A percentile compares a stretch with the other conserved stretches of the same genome.
phyloP scores from a whole-genome alignment of 2,329 filamentous ascomycete genomes.

The Aspergillus sp. region DNA sequence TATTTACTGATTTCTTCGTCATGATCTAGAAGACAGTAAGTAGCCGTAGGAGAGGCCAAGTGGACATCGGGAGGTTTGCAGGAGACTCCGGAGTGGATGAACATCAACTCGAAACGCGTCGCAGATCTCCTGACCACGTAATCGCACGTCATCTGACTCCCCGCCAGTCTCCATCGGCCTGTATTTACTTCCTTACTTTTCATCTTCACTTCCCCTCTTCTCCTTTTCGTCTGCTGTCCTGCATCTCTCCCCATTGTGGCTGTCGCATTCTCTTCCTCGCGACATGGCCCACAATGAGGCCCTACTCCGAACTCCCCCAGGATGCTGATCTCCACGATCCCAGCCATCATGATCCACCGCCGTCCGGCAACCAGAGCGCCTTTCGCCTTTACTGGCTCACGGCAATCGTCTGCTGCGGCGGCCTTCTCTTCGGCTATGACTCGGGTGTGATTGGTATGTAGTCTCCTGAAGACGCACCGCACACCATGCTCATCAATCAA shows the following conservation, averaged over 20 bases:
- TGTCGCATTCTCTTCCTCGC: not conserved
- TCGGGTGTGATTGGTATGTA: constrained; percentile 46
- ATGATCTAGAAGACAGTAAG: constrained; percentile 25
- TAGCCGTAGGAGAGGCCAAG: not conserved
- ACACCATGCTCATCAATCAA: not conserved
- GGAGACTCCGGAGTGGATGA: not conserved
- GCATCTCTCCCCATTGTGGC: not conserved
- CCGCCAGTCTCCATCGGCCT: not conserved
- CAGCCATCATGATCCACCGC: constrained; percentile 16
- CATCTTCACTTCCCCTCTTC: not conserved
- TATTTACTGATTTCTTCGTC: constrained; percentile 38
- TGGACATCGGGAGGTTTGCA: not conserved
- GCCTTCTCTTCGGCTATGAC: constrained; percentile 48
- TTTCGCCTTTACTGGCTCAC: constrained; percentile 56
- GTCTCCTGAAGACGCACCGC: not conserved
- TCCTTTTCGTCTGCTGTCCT: not conserved
- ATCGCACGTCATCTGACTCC: constrained; percentile 8
- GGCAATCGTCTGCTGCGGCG: constrained; percentile 54
- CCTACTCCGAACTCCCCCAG: constrained; percentile 11
- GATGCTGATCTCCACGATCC: constrained; percentile 12
- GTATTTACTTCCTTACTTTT: not conserved
- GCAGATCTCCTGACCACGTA: constrained; percentile 5
- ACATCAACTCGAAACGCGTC: not conserved
- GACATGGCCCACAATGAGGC: constrained; percentile 12
- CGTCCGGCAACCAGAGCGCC: constrained; percentile 33